Evolutionary conservation across 345 rosid genomes (phyloP).

Genomic region (Noccaea bulbosa): DNA sequence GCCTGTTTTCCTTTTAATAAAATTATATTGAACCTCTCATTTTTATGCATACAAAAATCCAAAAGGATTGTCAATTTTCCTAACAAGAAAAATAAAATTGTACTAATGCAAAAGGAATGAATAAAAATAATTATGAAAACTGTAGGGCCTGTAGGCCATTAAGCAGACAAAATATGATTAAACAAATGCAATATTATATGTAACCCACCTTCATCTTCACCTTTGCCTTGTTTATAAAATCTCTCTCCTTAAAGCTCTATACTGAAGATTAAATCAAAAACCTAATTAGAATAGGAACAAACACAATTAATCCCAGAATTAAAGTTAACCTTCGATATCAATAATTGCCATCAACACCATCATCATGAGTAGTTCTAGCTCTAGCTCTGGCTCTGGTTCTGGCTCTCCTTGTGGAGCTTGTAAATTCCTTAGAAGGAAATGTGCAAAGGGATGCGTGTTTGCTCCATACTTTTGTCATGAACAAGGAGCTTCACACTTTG

Average conservation of each 20-base stretch:
- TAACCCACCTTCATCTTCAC: slow-evolving; percentile 66
- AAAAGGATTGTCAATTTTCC: slow-evolving; percentile 35
- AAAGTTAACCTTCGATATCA: slow-evolving; percentile 1
- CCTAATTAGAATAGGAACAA: slow-evolving; percentile 27
- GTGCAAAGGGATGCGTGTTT: slow-evolving; percentile 89
- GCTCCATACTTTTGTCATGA: slow-evolving; percentile 97
- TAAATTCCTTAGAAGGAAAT: slow-evolving; percentile 92
- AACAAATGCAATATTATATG: slow-evolving; percentile 55
- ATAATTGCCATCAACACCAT: slow-evolving; percentile 14
- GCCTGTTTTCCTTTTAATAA: neutral
- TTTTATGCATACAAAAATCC: slow-evolving; percentile 32
- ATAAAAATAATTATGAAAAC: slow-evolving; percentile 50
- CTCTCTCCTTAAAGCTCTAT: slow-evolving; percentile 40
- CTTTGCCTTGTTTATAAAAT: slow-evolving; percentile 68
- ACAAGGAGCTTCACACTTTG: slow-evolving; percentile 88
- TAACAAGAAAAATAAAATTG: slow-evolving; percentile 30
- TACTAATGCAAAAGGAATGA: slow-evolving; percentile 44
- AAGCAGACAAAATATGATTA: slow-evolving; percentile 64
- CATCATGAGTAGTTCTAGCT: slow-evolving; percentile 39
- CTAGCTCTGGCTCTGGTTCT: slow-evolving; percentile 67
- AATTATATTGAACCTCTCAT: neutral
- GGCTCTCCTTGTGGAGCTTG: slow-evolving; percentile 99
- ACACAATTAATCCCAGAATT: slow-evolving; percentile 14
- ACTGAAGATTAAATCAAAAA: slow-evolving; percentile 46
- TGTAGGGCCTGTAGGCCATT: slow-evolving; percentile 89